Base-by-base conservation (phyloP, 495 filamentous ascomycete species). In the Penicillium longicatenatum region DNA sequence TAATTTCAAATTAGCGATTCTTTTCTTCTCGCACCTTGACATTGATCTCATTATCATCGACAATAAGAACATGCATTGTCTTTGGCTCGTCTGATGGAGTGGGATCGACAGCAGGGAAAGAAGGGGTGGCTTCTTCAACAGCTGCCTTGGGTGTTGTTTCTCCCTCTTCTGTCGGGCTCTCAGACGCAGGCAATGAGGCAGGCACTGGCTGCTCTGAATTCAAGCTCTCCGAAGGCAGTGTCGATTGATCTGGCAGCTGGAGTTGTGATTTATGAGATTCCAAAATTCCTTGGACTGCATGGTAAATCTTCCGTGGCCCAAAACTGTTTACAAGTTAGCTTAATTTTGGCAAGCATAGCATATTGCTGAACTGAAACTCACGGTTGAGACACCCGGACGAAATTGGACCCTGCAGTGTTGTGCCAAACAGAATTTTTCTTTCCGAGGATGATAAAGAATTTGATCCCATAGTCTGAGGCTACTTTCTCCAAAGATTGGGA, bases 1-100 rank as follows among this genome's bases (percentile, higher is more conserved):
- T 3, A 12, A 22, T n/a, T 22, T 3, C 17, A 21, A 21, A 14
- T 24, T 21, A 14, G 39, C 7, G 44, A 16, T 17, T 26, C 26
- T 6, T 26, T 26, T 4, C 4, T 24, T 8, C 6, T 24, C 64
- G 49, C 47, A 79, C 70, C 56, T 74, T 74, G n/a, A 82, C 62
- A 52, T 82, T 82, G 29, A 82, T 77, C 14, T 76, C 68, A 49
- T 81, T 82, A 49, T 82, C 79, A 46, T 82, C 79, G 0, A 81
- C 78, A 24, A 80, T 64, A 20, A 82, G 63, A 20, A 79, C 70
- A 61, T 72, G 66, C n/a, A 29, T n/a, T 6, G 12, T 12, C 26
- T 45, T 22, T 30, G n/a, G 37, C 20, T 46, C 22, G 10, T 21
- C 5, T 21, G 41, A 21, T 10, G 50, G 8, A 4, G 4, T 11